Evolutionary conservation across 345 rosid genomes (phyloP), one percentile per base, ranked within the genome.

Genomic region (Aquilaria malaccensis): DNA sequence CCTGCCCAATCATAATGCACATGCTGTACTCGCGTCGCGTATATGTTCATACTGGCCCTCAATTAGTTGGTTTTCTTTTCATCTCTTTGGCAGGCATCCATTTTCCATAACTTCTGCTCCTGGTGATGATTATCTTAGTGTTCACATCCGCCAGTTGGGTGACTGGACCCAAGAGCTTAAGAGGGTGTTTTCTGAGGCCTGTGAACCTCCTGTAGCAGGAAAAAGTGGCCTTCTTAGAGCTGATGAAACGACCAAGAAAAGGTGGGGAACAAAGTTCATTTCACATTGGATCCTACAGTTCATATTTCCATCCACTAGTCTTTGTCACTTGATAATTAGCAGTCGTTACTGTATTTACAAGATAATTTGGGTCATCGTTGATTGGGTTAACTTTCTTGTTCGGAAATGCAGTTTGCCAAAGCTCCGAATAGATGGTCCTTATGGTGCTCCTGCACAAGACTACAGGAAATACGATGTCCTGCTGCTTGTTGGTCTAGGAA

Each of bases 111-210:
- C 99, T 52, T 94, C 99, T 11, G 96, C 99, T 49, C 99, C 99
- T 33, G 97, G 77, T 12, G 99, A 94, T 72, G 86, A 90, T 60
- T 94, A 81, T 76, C 81, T 94, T 9, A 94, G 99, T 56, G 88
- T 94, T 70, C 99, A 94, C 73, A 94, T 94, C 47, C 78, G 97
- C 32, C 95, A 94, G 67, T 81, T 94, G 2, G 99, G 99, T 33
- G 99, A 94, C 63, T 94, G 99, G 99, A 94, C 99, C 0, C 97
- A 86, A 72, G 99, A 90, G 71, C 97, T 94, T 30, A 90, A 83
- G 75, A 72, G 86, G 70, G 75, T 86, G 6, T 95, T 91, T 62
- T 75, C 93, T 10, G 84, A 88, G 81, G 99, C 74, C 30, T 94
- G 99, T 60, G 97, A 94, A 59, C 73, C 82, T 62, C 95, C 99